Conservation (phyloP, 164 flowering plant species). For the Aristolochia contorta region DNA sequence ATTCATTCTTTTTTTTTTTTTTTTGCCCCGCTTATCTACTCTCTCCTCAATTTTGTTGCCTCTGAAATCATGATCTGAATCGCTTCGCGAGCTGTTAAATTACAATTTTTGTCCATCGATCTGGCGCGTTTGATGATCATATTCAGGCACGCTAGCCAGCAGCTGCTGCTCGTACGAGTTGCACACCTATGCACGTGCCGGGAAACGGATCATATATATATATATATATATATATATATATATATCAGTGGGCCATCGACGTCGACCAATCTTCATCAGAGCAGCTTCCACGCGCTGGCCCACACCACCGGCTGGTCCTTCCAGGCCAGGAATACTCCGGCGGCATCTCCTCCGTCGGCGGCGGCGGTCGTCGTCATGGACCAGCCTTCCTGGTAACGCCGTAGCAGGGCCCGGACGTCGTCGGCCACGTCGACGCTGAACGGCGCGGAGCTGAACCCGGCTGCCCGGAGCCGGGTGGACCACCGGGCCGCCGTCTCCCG, state of each 20-base stretch:
- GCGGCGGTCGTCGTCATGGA: slow-evolving; percentile 31
- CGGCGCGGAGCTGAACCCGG: slow-evolving; percentile 36
- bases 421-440: slow-evolving; percentile 83
- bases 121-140: no score
- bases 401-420: slow-evolving; percentile 69
- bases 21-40: no score
- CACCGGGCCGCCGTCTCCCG: slow-evolving; percentile 68
- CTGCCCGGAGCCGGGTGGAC: slow-evolving; percentile 42
- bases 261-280: not conserved
- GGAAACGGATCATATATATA: not conserved
- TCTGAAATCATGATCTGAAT: no score
- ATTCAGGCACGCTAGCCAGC: no score
- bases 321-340: slow-evolving; percentile 83
- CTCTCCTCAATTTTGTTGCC: no score
- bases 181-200: slow-evolving; percentile 8
- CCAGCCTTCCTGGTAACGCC: slow-evolving; percentile 94
- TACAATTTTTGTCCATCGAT: no score
- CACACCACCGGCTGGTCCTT: slow-evolving; percentile 87
- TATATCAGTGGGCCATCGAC: no score
- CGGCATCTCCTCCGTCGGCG: slow-evolving; percentile 19
- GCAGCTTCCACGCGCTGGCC: slow-evolving; percentile 87
- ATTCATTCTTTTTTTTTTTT: no score
- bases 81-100: no score
- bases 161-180: not conserved
- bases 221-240: no score